Base-by-base conservation (phyloP, 139 green algal species). In the Tetraselmis striata region DNA sequence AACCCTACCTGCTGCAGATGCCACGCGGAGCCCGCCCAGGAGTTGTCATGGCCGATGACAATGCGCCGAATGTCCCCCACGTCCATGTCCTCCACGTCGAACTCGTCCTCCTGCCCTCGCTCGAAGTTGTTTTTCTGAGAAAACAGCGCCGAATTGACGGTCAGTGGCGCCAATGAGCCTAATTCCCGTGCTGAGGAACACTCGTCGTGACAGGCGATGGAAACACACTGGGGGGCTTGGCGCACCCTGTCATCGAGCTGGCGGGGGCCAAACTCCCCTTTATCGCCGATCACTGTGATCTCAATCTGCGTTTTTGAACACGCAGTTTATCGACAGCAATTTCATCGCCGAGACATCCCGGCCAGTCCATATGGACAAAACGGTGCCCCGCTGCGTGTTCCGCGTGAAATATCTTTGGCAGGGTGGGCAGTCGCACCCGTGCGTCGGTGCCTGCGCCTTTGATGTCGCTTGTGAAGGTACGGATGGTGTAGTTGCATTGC, bases 51-150 rank as follows among this genome's bases (percentile, higher is more conserved):
- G 59, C 75, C 80, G 30, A 92, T 88, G 75, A 88, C 59, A 2
- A 91, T 27, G 11, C 31, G 29, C 79, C 86, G 32, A 22, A 91
- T 29, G 23, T 88, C 85, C 1, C 85, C 88, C 1, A 90, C 77
- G 82, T 90, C 83, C 24, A 80, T 87, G 11, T 59, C 79, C 80
- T 90, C 84, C 31, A 93, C 32, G 74, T 88, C 78, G 80, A 93
- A 93, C 74, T 80, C 81, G 86, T 93, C 89, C n/a, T 80, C 76
- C 28, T 83, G 79, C 30, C 83, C 83, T 2, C 89, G 80, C 84
- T 92, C 89, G 79, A 92, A 92, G 81, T 90, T 88, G 80, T 89
- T 90, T 29, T 74, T 30, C 28, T 28, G 2, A 25, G 45, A 18
- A 67, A 67, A 67, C 45, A 67, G 11, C 5, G 45, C 45, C 45